phyloP scores from a whole-genome alignment of 306 rosid species.

The Begonia loranthoides region DNA sequence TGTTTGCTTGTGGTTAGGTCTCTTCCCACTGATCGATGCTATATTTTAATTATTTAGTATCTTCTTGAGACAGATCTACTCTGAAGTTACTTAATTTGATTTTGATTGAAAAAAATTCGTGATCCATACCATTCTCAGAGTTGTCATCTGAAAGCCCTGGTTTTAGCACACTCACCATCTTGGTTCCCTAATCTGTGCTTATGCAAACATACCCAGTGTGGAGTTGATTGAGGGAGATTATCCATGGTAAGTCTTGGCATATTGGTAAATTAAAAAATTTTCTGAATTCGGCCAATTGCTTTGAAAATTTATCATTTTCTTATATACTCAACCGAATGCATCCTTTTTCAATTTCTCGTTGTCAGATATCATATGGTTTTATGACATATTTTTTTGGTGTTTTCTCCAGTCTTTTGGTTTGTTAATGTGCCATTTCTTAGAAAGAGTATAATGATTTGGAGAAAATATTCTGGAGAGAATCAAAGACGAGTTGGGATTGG shows the following conservation, averaged over 20 bases:
- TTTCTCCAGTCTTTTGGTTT: conserved; percentile 13
- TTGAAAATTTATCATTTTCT: too few relatives aligned
- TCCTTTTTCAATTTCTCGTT: too few relatives aligned
- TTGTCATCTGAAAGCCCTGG: neutral
- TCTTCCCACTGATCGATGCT: too few relatives aligned
- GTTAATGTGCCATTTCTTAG: conserved; percentile 16
- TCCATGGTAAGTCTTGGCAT: conserved; percentile 1
- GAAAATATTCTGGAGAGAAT: conserved; percentile 24
- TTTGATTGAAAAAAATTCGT: neutral
- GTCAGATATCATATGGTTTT: too few relatives aligned
- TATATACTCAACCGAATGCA: too few relatives aligned
- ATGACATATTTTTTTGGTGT: neutral
- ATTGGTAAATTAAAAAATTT: neutral
- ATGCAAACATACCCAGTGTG: neutral
- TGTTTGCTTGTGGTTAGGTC: too few relatives aligned
- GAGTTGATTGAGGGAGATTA: neutral
- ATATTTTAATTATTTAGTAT: too few relatives aligned
- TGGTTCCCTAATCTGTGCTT: neutral
- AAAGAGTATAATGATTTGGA: conserved; percentile 65
- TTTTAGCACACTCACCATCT: neutral
- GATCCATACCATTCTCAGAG: neutral
- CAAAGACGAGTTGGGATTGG: conserved; percentile 33
- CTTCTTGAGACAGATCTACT: too few relatives aligned
- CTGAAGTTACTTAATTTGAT: too few relatives aligned
- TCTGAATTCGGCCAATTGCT: neutral